A percentile compares a stretch with the other conserved stretches of the same genome.
phyloP scores from a whole-genome alignment of 176 grass and related monocot genomes.

The Lolium rigidum region DNA sequence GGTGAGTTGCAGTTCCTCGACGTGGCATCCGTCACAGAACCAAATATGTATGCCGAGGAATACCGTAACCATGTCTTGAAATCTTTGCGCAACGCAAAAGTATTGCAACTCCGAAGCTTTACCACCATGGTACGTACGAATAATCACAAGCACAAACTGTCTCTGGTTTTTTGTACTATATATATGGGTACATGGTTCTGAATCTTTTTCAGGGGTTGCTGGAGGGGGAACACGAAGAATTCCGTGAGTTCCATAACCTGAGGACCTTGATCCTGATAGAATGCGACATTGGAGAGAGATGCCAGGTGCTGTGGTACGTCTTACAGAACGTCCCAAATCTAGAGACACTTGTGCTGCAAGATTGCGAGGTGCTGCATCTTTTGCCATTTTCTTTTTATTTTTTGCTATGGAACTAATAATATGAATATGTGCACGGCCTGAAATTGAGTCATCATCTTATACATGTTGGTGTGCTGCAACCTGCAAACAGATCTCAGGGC shows the following conservation, averaged over 20 bases:
- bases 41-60: background rate
- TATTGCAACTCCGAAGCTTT: background rate
- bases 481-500: background rate
- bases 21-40: background rate
- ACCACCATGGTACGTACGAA: background rate
- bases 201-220: background rate
- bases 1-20: background rate
- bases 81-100: background rate
- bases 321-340: background rate
- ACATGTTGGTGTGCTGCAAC: background rate
- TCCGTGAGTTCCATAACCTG: background rate
- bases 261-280: background rate
- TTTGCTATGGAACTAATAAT: too few relatives aligned
- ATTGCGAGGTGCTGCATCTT: background rate
- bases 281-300: background rate
- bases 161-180: too few relatives aligned
- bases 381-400: background rate
- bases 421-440: background rate
- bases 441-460: background rate
- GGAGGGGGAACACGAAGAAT: background rate
- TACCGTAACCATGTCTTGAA: background rate
- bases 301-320: background rate
- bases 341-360: background rate
- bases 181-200: too few relatives aligned
- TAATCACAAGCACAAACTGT: background rate